Conservation (phyloP, 2,329 filamentous ascomycete genomes). For the Talaromyces sp. region DNA sequence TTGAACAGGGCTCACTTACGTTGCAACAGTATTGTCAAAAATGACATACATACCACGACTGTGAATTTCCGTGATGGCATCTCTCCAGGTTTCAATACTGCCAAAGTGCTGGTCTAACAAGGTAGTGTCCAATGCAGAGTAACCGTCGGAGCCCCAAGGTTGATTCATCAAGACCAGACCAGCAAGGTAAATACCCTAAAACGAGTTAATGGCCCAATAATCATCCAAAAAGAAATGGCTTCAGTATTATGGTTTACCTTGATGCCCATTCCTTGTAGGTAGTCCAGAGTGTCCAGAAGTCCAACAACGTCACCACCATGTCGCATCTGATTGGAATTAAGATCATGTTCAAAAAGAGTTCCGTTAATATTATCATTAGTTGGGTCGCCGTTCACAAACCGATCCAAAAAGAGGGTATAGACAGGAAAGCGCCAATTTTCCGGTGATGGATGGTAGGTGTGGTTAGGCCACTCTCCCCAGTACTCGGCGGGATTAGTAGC, state of each 20-base stretch:
- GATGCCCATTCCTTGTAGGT: conserved; percentile 66
- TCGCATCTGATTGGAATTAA: conserved; percentile 63
- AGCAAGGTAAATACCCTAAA: conserved; percentile 62
- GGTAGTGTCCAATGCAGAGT: conserved; percentile 63
- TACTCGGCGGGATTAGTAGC: conserved; percentile 63
- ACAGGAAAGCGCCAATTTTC: conserved; percentile 67
- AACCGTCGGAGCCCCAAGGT: conserved; percentile 66
- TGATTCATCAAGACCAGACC: conserved; percentile 67
- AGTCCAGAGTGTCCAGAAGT: conserved; percentile 63
- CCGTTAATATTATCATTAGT: conserved; percentile 65
- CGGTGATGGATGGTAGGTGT: conserved; percentile 58
- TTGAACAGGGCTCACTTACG: conserved; percentile 48
- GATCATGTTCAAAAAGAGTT: conserved; percentile 63
- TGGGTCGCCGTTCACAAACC: conserved; percentile 67
- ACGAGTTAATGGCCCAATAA: conserved; percentile 4
- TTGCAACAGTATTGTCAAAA: conserved; percentile 67
- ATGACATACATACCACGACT: conserved; percentile 66
- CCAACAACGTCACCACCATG: conserved; percentile 65
- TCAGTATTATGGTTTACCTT: conserved; percentile 45
- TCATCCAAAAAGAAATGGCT: too few species aligned
- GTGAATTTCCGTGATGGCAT: conserved; percentile 63
- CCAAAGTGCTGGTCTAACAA: conserved; percentile 66
- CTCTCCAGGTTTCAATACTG: conserved; percentile 60
- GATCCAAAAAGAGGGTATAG: conserved; percentile 66
- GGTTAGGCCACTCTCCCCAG: conserved; percentile 57